Base-by-base conservation (phyloP, 352 stramenopile genomes). In the Peronospora belbahrii region DNA sequence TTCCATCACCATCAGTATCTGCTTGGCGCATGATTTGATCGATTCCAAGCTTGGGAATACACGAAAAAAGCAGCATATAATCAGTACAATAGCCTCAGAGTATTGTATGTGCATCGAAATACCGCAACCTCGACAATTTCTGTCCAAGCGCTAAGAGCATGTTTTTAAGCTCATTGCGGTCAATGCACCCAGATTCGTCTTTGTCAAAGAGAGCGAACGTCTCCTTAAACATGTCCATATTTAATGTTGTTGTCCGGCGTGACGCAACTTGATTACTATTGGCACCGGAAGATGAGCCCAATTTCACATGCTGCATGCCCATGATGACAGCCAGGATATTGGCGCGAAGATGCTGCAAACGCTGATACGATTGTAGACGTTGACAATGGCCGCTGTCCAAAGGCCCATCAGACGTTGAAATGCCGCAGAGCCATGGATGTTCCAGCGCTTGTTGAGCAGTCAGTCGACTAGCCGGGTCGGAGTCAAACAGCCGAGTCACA, bases 171-270 rank as follows among this genome's bases (percentile, higher is more conserved):
- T 90, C 78, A 24, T 70, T 41, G n/a, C 62, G 59, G 38, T 83
- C 70, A 15, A 89, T 86, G n/a, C 56, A 65, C 1, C 78, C 78
- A 0, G 70, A 86, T 41, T 80, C 64, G 35, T 89, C 78, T 56
- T 85, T 84, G 56, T 89, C 78, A 23, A 89, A 87, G 0, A 87
- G 60, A 33, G 52, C 47, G 40, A 89, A 89, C 2, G 76, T 78
- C 40, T 86, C 74, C 56, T 71, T 81, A 56, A 86, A 89, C 71
- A 87, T 86, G 38, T 87, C 73, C 66, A 86, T 83, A 51, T 89
- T 89, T 31, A 84, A 60, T 2, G 72, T 85, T 11, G 67, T 66
- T 7, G 63, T 78, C 4, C 51, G 44, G 28, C 40, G 61, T n/a
- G 67, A 50, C 9, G 56, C 42, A 3, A 63, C 34, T 8, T 65